These are phyloP conservation scores for Aspergillus nanangensis DNA, from an alignment of 495 filamentous ascomycete genomes.

Conservation along the genomic window DNA sequence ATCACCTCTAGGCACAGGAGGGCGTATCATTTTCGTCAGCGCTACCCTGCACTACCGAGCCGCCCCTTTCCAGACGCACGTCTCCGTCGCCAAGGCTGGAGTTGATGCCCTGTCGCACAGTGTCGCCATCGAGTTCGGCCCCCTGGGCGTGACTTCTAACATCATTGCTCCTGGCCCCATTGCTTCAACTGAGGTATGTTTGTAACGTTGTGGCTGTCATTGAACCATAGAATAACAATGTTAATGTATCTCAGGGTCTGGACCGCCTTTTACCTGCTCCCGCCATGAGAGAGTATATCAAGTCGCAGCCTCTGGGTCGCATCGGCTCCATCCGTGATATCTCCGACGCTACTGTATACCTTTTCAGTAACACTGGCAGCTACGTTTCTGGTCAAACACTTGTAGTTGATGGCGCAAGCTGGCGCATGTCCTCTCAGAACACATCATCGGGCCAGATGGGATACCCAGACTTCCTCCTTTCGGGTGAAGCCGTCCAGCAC, in stretches of 20 bases:
- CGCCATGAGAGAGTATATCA: constrained; percentile 23
- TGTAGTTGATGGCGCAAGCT: constrained; percentile 47
- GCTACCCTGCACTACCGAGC: constrained; percentile 88
- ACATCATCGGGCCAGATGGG: constrained; percentile 28
- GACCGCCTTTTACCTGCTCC: constrained; percentile 39
- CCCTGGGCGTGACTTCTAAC: constrained; percentile 83
- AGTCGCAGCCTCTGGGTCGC: constrained; percentile 62
- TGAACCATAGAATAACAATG: background rate
- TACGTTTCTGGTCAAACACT: constrained; percentile 76
- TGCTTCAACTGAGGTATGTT: constrained; percentile 52
- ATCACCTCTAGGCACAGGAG: constrained; percentile 56
- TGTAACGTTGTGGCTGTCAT: background rate
- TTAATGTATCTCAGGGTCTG: constrained; percentile 27
- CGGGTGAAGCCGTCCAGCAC: constrained; percentile 48
- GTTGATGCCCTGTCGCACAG: constrained; percentile 76
- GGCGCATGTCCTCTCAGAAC: constrained; percentile 43
- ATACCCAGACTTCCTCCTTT: constrained; percentile 65
- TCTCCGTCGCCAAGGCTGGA: constrained; percentile 83
- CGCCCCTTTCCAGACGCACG: constrained; percentile 79
- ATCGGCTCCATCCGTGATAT: constrained; percentile 83
- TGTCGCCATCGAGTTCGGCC: constrained; percentile 81
- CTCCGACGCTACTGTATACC: constrained; percentile 83
- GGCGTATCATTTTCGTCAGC: constrained; percentile 82
- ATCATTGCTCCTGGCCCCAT: constrained; percentile 82
- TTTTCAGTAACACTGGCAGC: constrained; percentile 78